Percentiles rank a stretch among this genome's conserved stretches.
These are phyloP conservation scores for Plasmodium vinckei DNA, from an alignment of 169 alveolate species.

Conservation along the genomic window DNA sequence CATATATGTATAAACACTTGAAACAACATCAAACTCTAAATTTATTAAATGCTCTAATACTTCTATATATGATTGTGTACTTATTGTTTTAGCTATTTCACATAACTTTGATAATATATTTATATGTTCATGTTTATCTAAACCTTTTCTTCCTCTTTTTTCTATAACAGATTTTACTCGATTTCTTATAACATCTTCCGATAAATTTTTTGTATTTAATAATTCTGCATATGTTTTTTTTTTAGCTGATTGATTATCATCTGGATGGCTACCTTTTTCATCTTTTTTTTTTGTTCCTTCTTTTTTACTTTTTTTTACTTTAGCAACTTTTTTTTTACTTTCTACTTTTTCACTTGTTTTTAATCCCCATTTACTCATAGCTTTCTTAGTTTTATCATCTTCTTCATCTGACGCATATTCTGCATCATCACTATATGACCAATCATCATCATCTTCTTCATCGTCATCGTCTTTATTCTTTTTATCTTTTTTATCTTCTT, in stretches of 20 bases:
- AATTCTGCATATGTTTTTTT: conserved; percentile 83
- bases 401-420: conserved; percentile 84
- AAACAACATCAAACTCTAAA: conserved; percentile 90
- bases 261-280: conserved; percentile 78
- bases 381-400: conserved; percentile 87
- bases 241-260: conserved; percentile 78
- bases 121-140: conserved; percentile 90
- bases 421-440: conserved; percentile 88
- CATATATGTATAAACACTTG: conserved; percentile 90
- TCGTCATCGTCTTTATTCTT: conserved; percentile 44
- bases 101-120: conserved; percentile 87
- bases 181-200: conserved; percentile 86
- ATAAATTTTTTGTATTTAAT: conserved; percentile 83
- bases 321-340: conserved; percentile 66
- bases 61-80: conserved; percentile 87
- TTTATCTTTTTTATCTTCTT: conserved; percentile 29
- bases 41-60: conserved; percentile 90
- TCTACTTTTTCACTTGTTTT: conserved; percentile 81
- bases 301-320: conserved; percentile 81
- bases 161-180: conserved; percentile 90
- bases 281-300: conserved; percentile 80
- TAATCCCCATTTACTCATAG: conserved; percentile 91
- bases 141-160: conserved; percentile 92
- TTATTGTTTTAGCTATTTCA: conserved; percentile 87
- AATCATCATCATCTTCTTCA: conserved; percentile 84